These are phyloP conservation scores for Nyctanthes arbortristis DNA, from an alignment of 257 asterid genomes.

Conservation along the genomic window DNA sequence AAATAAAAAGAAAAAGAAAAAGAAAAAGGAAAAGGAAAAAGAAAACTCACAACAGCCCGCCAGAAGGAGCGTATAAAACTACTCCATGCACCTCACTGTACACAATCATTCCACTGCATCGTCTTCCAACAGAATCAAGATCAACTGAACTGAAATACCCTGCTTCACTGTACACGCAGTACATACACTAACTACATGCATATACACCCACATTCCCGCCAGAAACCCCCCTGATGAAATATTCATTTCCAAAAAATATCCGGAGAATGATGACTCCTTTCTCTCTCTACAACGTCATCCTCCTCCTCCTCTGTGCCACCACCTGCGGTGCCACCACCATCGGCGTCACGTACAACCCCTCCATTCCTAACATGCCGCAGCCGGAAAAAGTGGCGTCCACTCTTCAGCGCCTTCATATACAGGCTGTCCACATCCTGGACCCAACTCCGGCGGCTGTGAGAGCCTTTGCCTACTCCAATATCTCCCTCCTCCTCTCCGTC, in stretches of 20 bases:
- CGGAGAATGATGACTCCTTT: slow-evolving; percentile 19
- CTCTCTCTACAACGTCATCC: slow-evolving; percentile 34
- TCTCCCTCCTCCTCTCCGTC: slow-evolving; percentile 68
- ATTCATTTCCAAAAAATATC: slow-evolving; percentile 16
- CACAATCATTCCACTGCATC: slow-evolving; percentile 10
- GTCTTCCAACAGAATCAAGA: slow-evolving; percentile 27
- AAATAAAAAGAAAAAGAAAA: too few species aligned
- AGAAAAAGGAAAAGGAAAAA: too few species aligned
- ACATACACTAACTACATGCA: not conserved
- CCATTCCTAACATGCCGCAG: slow-evolving; percentile 48
- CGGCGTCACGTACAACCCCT: slow-evolving; percentile 73
- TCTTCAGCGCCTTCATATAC: slow-evolving; percentile 43
- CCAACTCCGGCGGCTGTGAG: slow-evolving; percentile 77
- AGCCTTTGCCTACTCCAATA: slow-evolving; percentile 82
- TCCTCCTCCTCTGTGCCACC: slow-evolving; percentile 24
- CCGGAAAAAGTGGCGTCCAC: slow-evolving; percentile 58
- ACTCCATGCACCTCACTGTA: too few species aligned
- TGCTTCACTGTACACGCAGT: slow-evolving; percentile 3
- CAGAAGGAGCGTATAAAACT: not conserved
- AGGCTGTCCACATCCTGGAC: slow-evolving; percentile 62
- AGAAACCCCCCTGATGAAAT: too few species aligned
- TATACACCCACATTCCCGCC: slow-evolving; percentile 18
- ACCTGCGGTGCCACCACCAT: slow-evolving; percentile 47
- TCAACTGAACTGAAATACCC: too few species aligned
- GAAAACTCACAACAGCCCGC: too few species aligned